phyloP scores from a whole-genome alignment of 2,329 filamentous ascomycete species.

The Nigrospora oryzae region DNA sequence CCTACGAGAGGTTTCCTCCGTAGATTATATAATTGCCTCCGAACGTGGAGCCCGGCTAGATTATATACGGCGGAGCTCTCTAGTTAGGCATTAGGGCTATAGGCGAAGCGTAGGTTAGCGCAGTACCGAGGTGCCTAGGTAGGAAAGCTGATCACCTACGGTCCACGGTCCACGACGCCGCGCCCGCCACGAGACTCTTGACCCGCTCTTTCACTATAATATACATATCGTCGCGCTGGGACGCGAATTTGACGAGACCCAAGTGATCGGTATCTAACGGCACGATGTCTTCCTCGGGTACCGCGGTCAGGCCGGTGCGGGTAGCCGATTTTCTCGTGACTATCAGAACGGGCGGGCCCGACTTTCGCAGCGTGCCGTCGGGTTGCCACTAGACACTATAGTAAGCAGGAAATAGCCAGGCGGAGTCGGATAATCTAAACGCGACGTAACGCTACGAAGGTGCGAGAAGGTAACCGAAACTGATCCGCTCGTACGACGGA shows the following conservation, averaged over 20 bases:
- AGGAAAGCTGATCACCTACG: background rate
- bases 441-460: too few relatives aligned
- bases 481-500: too few relatives aligned
- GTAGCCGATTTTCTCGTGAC: slow-evolving; percentile 16
- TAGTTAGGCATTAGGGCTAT: too few relatives aligned
- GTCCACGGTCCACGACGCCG: background rate
- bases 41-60: too few relatives aligned
- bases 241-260: slow-evolving; percentile 13
- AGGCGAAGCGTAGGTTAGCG: too few relatives aligned
- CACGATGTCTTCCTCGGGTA: slow-evolving; percentile 12
- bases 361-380: slow-evolving; percentile 5
- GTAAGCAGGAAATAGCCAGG: background rate
- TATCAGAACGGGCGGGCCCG: slow-evolving; percentile 9
- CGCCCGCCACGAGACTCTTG: background rate
- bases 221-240: slow-evolving; percentile 2
- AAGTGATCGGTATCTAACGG: slow-evolving; percentile 13
- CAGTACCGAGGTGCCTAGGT: too few relatives aligned
- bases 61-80: too few relatives aligned
- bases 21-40: too few relatives aligned
- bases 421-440: too few relatives aligned
- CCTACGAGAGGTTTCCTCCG: too few relatives aligned
- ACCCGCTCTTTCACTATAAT: slow-evolving; percentile 2
- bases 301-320: slow-evolving; percentile 9
- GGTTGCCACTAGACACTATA: background rate
- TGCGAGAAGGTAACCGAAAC: too few relatives aligned